Percentiles rank a stretch among this genome's conserved stretches.
phyloP scores from a whole-genome alignment of 148 eudicot genomes.

The Cornus suecica region DNA sequence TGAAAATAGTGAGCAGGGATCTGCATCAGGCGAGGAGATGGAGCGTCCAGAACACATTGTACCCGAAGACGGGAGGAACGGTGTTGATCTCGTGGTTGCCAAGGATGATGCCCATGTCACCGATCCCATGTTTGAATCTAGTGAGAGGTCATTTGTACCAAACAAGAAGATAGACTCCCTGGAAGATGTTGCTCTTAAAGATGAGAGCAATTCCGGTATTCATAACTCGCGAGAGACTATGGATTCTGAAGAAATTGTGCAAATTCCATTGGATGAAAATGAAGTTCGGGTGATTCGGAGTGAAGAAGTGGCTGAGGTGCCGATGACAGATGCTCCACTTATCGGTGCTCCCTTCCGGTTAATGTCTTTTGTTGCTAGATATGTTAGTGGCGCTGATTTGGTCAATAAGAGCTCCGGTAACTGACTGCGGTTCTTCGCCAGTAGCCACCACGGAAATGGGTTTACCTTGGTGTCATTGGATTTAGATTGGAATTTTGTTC shows the following conservation, averaged over 20 bases:
- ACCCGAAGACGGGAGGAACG: constrained; percentile 16
- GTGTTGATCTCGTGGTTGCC: constrained; percentile 20
- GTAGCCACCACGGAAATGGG: neutral
- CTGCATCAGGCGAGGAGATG: constrained; percentile 21
- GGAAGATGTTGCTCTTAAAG: constrained; percentile 25
- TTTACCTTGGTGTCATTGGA: neutral
- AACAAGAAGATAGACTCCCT: constrained; percentile 22
- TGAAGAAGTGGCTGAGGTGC: constrained; percentile 33
- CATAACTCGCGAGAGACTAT: constrained; percentile 38
- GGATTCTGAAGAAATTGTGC: constrained; percentile 67
- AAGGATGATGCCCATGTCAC: constrained; percentile 16
- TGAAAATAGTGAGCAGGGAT: constrained; percentile 28
- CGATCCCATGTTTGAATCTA: constrained; percentile 27
- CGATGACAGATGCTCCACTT: constrained; percentile 76
- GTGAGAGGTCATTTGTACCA: constrained; percentile 23
- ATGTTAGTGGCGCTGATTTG: constrained; percentile 91
- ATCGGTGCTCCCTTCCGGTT: constrained; percentile 95
- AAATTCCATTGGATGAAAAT: constrained; percentile 63
- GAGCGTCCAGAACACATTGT: constrained; percentile 23
- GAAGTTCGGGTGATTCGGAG: constrained; percentile 21
- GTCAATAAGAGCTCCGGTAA: constrained; percentile 37
- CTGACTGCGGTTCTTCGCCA: constrained; percentile 1
- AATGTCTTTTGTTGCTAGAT: constrained; percentile 75
- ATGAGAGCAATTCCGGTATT: constrained; percentile 17
- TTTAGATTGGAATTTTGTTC: neutral